These are phyloP conservation scores for Neofusicoccum sp. DNA, from an alignment of 2,329 filamentous ascomycete species.

Conservation along the genomic window DNA sequence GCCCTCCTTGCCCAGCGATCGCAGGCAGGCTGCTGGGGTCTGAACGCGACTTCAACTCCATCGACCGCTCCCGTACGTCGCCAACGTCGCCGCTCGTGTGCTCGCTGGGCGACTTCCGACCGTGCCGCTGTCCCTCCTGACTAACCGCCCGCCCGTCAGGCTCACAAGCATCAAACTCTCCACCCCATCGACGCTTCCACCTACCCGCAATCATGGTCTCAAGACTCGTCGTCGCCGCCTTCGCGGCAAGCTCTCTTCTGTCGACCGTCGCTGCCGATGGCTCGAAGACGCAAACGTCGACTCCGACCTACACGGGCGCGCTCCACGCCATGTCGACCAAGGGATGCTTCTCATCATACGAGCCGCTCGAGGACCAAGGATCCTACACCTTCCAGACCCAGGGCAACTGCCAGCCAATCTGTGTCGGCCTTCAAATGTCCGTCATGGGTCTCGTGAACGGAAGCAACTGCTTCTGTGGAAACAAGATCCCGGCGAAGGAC, in stretches of 20 bases:
- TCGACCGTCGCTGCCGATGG: constrained; percentile 31
- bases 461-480: constrained; percentile 73
- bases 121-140: constrained; percentile 10
- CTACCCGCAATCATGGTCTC: constrained; percentile 35
- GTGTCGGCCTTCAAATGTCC: constrained; percentile 48
- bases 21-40: constrained; percentile 11
- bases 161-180: not conserved
- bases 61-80: not conserved
- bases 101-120: not conserved
- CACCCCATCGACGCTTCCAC: constrained; percentile 9
- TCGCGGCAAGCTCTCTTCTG: constrained; percentile 36
- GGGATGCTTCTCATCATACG: constrained; percentile 56
- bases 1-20: constrained; percentile 12
- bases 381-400: constrained; percentile 55
- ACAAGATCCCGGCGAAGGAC: constrained; percentile 62
- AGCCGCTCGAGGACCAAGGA: constrained; percentile 52
- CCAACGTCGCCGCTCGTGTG: not conserved
- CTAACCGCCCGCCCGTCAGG: constrained; percentile 9
- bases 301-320: constrained; percentile 34
- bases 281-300: constrained; percentile 28
- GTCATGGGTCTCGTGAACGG: constrained; percentile 67
- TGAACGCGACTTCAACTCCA: constrained; percentile 14
- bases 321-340: constrained; percentile 36
- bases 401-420: constrained; percentile 59
- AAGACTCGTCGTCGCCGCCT: constrained; percentile 33